These are phyloP conservation scores for Salinomyces thailandicus DNA, from an alignment of 2,329 filamentous ascomycete genomes.

Conservation along the genomic window DNA sequence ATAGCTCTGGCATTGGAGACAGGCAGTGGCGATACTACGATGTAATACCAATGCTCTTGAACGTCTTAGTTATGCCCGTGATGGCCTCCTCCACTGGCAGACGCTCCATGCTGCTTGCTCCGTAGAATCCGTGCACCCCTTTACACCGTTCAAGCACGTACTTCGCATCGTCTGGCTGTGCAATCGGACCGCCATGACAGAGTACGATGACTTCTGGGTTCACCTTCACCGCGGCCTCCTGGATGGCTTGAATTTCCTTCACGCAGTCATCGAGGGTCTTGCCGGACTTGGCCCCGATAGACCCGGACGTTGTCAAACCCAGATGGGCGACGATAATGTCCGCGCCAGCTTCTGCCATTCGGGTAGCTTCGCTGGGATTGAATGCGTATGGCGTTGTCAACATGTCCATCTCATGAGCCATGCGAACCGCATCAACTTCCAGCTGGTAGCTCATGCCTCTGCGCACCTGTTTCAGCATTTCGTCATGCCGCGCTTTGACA, in stretches of 20 bases:
- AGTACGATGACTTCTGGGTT: conserved; percentile 52
- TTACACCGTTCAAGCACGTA: conserved; percentile 51
- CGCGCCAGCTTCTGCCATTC: conserved; percentile 55
- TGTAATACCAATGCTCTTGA: conserved; percentile 33
- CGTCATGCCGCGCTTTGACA: too few relatives aligned
- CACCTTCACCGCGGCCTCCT: conserved; percentile 47
- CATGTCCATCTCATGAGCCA: conserved; percentile 50
- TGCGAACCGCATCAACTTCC: conserved; percentile 56
- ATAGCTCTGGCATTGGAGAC: too few relatives aligned
- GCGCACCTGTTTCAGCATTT: neutral
- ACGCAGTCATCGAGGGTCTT: conserved; percentile 57
- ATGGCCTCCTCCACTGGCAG: conserved; percentile 59
- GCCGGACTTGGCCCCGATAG: conserved; percentile 53
- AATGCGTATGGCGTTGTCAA: conserved; percentile 64
- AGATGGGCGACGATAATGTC: conserved; percentile 60
- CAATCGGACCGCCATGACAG: conserved; percentile 62
- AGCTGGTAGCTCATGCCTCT: conserved; percentile 54
- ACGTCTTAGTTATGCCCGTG: conserved; percentile 44
- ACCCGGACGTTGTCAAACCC: conserved; percentile 53
- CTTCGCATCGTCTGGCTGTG: conserved; percentile 51
- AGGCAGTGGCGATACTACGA: too few relatives aligned
- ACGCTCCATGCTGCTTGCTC: conserved; percentile 59
- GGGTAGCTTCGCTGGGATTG: conserved; percentile 47
- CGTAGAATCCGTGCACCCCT: conserved; percentile 62
- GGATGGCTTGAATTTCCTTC: conserved; percentile 50